Conservation (phyloP, 2,329 filamentous ascomycete genomes). For the Bipolaris oryzae region DNA sequence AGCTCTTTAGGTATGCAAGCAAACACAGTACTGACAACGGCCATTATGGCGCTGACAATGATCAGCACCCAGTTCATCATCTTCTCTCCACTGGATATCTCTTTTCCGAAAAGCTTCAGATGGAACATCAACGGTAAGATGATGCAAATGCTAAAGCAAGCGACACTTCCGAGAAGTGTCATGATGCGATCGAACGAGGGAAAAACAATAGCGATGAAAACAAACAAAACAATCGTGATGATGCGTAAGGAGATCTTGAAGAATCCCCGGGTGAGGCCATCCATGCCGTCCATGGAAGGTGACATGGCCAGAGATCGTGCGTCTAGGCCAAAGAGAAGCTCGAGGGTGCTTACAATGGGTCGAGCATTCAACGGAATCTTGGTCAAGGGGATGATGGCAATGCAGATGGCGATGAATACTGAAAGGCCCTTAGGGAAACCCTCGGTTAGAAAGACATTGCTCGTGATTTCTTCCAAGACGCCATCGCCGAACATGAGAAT, state of each 20-base stretch:
- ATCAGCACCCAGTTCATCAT: slow-evolving; percentile 72
- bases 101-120: slow-evolving; percentile 81
- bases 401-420: slow-evolving; percentile 81
- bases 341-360: slow-evolving; percentile 83
- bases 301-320: slow-evolving; percentile 58
- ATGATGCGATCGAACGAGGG: slow-evolving; percentile 90
- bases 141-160: slow-evolving; percentile 94
- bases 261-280: slow-evolving; percentile 62
- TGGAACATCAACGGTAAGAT: slow-evolving; percentile 90
- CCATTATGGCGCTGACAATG: slow-evolving; percentile 70
- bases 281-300: slow-evolving; percentile 59
- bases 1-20: slow-evolving; percentile 80
- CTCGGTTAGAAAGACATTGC: slow-evolving; percentile 77
- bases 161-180: slow-evolving; percentile 84
- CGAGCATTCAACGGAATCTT: slow-evolving; percentile 92
- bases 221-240: slow-evolving; percentile 70
- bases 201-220: slow-evolving; percentile 74
- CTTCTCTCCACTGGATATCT: slow-evolving; percentile 69
- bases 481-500: slow-evolving; percentile 92
- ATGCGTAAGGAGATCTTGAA: slow-evolving; percentile 69
- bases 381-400: slow-evolving; percentile 91
- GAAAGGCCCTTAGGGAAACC: slow-evolving; percentile 77
- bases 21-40: slow-evolving; percentile 80
- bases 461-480: slow-evolving; percentile 88
- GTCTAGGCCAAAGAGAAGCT: slow-evolving; percentile 79